Evolutionary conservation across 768 basidiomycete species (phyloP).

Genomic region (Glaciozyma martinii): DNA sequence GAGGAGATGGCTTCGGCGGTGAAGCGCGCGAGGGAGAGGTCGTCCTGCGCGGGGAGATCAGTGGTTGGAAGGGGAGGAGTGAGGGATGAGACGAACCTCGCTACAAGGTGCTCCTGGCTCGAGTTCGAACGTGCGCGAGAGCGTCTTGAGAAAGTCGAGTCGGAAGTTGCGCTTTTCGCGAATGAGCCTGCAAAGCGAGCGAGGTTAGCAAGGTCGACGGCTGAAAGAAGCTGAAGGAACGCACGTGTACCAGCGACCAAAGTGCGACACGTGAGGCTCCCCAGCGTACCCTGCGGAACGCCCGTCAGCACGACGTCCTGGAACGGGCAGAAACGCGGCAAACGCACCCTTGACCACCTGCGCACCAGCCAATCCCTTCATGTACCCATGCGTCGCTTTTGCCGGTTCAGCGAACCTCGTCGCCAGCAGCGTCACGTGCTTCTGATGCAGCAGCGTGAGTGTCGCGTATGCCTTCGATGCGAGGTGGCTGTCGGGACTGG

Average conservation of each 20-base stretch:
- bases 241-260: constrained; percentile 71
- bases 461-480: constrained; percentile 68
- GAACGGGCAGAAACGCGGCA: not conserved
- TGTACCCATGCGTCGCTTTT: constrained; percentile 71
- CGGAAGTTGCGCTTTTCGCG: constrained; percentile 71
- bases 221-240: not conserved
- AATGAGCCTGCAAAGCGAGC: constrained; percentile 53
- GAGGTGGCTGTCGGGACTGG: constrained; percentile 51
- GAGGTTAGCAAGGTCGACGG: not conserved
- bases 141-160: constrained; percentile 75
- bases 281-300: constrained; percentile 53
- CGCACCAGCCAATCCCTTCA: constrained; percentile 50
- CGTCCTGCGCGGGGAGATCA: constrained; percentile 47
- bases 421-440: constrained; percentile 82
- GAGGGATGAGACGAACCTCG: constrained; percentile 44
- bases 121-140: constrained; percentile 69
- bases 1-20: constrained; percentile 89
- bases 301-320: not conserved
- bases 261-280: constrained; percentile 58
- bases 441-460: constrained; percentile 71
- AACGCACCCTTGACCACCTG: constrained; percentile 49
- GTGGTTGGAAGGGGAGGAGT: not conserved
- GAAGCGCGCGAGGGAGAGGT: constrained; percentile 78
- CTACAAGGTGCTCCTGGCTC: constrained; percentile 54
- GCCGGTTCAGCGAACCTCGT: constrained; percentile 75